A percentile compares a stretch with the other conserved stretches of the same genome.
Conservation (phyloP, 2,329 filamentous ascomycete genomes). For the Xylariaceae sp. region DNA sequence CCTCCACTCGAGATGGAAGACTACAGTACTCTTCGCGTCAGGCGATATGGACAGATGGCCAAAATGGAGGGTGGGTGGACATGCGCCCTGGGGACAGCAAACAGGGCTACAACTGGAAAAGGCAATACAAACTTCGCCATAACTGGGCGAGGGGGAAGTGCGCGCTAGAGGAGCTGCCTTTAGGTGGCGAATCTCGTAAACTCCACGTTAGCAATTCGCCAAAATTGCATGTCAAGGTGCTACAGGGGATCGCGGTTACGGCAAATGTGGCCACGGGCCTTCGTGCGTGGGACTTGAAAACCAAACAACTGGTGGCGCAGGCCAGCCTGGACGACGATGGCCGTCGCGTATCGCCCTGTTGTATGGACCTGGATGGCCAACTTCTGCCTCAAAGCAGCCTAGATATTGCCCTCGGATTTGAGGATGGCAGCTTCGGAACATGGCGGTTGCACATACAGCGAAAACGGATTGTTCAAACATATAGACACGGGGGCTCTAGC, state of each 20-base stretch:
- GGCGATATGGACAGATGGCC: slow-evolving; percentile 45
- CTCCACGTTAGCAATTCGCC: slow-evolving; percentile 35
- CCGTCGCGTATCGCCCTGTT: slow-evolving; percentile 47
- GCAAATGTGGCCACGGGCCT: slow-evolving; percentile 67
- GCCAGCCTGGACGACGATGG: slow-evolving; percentile 33
- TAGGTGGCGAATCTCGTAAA: slow-evolving; percentile 25
- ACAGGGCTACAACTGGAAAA: slow-evolving; percentile 42
- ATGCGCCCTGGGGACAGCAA: slow-evolving; percentile 46
- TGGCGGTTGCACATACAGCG: slow-evolving; percentile 55
- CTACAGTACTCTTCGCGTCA: slow-evolving; percentile 44
- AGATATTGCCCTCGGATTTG: slow-evolving; percentile 65
- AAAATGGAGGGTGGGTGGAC: slow-evolving; percentile 44
- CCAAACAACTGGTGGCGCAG: slow-evolving; percentile 55
- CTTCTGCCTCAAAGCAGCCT: slow-evolving; percentile 42
- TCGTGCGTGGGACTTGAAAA: slow-evolving; percentile 72
- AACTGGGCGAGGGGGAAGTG: slow-evolving; percentile 88
- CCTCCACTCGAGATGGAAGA: slow-evolving; percentile 34
- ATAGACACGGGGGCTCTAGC: slow-evolving; percentile 57
- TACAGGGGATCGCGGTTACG: slow-evolving; percentile 73
- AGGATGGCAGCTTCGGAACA: slow-evolving; percentile 65
- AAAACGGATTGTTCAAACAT: slow-evolving; percentile 45
- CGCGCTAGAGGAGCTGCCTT: slow-evolving; percentile 69
- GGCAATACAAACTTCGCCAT: slow-evolving; percentile 79
- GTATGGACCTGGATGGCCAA: slow-evolving; percentile 61
- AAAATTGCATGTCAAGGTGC: slow-evolving; percentile 72